Base-by-base conservation (phyloP, 2,329 filamentous ascomycete genomes). In the Acrocalymma vagum region DNA sequence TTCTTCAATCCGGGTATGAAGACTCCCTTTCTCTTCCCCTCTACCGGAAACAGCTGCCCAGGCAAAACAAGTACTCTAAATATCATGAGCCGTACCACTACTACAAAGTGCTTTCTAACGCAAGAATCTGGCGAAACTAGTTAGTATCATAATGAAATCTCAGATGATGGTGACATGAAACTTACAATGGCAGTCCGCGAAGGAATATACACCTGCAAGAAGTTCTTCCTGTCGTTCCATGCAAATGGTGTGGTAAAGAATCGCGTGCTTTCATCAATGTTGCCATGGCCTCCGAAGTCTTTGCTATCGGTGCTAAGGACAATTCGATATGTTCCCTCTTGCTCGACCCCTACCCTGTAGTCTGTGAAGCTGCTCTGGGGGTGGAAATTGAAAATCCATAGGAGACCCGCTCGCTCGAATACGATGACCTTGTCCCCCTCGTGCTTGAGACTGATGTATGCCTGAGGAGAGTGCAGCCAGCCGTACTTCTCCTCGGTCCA, bases 361-460 rank as follows among this genome's bases (percentile, higher is more conserved):
- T 97, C 94, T 9, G 86, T 86, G 72, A 88, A 99, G 70, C 90
- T 96, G 55, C 86, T 75, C 18, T 82, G 83, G 0, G 89, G 85
- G 67, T 97, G 86, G 79, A 97, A 96, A 74, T 99, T 99, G 80
- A 99, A 97, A 58, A 96, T 81, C 78, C 92, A 99, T 9, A 99
- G 78, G 43, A 96, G 75, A 0, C 92, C 92, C 2, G 85, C 94
- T 21, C 94, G 84, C 76, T 99, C 94, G 67, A 96, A 99, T 3
- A 96, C 92, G 52, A 99, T 84, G 28, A 97, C 86, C 75, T 97
- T 99, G 74, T 99, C 94, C 14, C 72, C 78, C 65, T 97, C 91
- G 67, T 99, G 85, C 81, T 97, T 99, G 56, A 97, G 79, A 48
- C 88, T 94, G 62, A 99, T 86, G 68, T 94, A 95, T 0, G 92